Base-by-base conservation (phyloP, 116 monocot genomes). In the Zostera marina region DNA sequence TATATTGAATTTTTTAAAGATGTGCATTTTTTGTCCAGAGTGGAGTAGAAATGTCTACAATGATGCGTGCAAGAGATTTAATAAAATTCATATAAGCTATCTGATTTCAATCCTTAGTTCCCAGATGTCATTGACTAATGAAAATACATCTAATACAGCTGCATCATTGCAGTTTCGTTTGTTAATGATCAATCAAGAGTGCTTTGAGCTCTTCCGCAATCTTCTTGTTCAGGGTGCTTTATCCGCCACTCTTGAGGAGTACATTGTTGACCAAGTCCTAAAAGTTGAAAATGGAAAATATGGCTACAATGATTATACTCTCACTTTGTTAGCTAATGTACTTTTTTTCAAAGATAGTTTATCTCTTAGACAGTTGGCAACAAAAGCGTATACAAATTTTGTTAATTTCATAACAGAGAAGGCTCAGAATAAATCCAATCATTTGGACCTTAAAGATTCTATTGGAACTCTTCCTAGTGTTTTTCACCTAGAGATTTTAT, bases 401-500 rank as follows among this genome's bases (percentile, higher is more conserved):
- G 59, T 78, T 63, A 53, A 56, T 48, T 89, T 76, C 59, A 45
- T 90, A 52, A 9, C 66, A 25, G 68, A 68, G 58, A 98, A 83
- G 57, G 65, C 66, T 53, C 71, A 72, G 25, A 65, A 70, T 57
- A 53, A 26, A 44, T 54, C 12, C 41, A 69, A 32, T 22, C 66
- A 63, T 60, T 59, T 74, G 26, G 74, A 78, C 49, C 47, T 70
- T 22, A 77, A 46, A 48, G 76, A 82, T 59, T 62, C 80, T 53
- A 53, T 70, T 54, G 72, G 23, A 11, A 59, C 58, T 68, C 75
- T 98, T 42, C 96, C 96, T 61, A 72, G 73, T 64, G 45, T 74
- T 52, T 83, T 98, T 63, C 88, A 98, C 44, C 56, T 89, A 64
- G 96, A 98, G 66, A 83, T 98, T 62, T 51, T 98, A 22, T 48